phyloP scores from a whole-genome alignment of 2,329 filamentous ascomycete genomes.

The Beauveria pseudobassiana region DNA sequence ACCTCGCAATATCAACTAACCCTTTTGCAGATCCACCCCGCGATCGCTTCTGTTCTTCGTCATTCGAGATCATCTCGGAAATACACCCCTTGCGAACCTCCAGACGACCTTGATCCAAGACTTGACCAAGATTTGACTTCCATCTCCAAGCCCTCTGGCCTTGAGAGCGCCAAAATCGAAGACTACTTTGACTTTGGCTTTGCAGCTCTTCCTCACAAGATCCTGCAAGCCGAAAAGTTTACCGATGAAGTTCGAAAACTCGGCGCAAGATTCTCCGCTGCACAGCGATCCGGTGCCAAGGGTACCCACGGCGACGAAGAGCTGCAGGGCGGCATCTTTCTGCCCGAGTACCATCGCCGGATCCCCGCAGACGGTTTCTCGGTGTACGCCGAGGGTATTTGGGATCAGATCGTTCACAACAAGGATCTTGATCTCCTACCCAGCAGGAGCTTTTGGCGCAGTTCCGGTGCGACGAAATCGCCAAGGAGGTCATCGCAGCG shows the following conservation, averaged over 20 bases:
- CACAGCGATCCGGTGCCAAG: constrained; percentile 62
- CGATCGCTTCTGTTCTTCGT: constrained; percentile 96
- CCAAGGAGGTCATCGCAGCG: constrained; percentile 72
- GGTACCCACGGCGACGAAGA: constrained; percentile 61
- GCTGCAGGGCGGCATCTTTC: constrained; percentile 71
- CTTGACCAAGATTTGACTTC: constrained; percentile 82
- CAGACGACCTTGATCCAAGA: constrained; percentile 87
- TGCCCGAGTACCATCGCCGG: constrained; percentile 89
- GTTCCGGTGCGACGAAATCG: constrained; percentile 95
- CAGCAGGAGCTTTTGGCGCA: constrained; percentile 96
- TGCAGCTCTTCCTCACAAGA: constrained; percentile 91
- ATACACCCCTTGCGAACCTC: constrained; percentile 82
- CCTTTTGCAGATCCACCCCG: constrained; percentile 60
- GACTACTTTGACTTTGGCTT: constrained; percentile 99
- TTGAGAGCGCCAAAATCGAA: constrained; percentile 83
- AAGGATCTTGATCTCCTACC: constrained; percentile 92
- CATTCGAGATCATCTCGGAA: constrained; percentile 92
- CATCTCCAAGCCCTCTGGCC: constrained; percentile 81
- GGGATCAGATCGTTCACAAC: constrained; percentile 98
- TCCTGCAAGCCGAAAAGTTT: constrained; percentile 90
- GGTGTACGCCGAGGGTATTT: constrained; percentile 85
- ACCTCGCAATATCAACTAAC: constrained; percentile 16
- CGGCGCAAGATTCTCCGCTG: constrained; percentile 73
- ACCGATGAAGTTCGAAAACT: constrained; percentile 71
- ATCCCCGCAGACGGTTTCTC: constrained; percentile 98